Conservation (phyloP, 2,329 filamentous ascomycete species). For the Escovopsis sp. region DNA sequence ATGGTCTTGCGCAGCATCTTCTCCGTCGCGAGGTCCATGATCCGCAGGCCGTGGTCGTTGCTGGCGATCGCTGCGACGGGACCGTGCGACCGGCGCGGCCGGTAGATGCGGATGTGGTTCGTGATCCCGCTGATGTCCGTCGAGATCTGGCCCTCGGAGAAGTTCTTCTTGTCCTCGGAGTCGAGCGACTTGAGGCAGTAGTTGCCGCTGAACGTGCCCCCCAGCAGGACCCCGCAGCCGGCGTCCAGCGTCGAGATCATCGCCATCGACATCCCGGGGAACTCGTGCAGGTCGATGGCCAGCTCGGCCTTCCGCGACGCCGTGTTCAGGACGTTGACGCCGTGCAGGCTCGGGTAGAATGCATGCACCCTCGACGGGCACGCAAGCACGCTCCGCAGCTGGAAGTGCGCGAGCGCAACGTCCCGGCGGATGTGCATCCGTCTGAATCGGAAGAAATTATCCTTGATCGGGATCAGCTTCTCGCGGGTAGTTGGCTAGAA, state of each 20-base stretch:
- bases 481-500: constrained; percentile 10
- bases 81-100: constrained; percentile 33
- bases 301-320: constrained; percentile 29
- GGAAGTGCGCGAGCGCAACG: constrained; percentile 47
- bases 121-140: constrained; percentile 40
- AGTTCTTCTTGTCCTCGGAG: constrained; percentile 20
- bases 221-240: constrained; percentile 40
- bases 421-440: constrained; percentile 40
- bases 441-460: constrained; percentile 44
- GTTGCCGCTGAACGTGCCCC: constrained; percentile 43
- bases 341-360: constrained; percentile 39
- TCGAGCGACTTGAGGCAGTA: constrained; percentile 36
- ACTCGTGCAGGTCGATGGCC: constrained; percentile 29
- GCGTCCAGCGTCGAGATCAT: constrained; percentile 38
- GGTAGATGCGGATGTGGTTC: constrained; percentile 48
- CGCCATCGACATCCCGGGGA: constrained; percentile 18
- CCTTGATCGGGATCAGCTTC: constrained; percentile 20
- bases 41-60: constrained; percentile 45
- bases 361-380: constrained; percentile 38
- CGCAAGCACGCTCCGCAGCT: constrained; percentile 48
- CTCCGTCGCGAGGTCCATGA: constrained; percentile 44
- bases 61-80: constrained; percentile 47
- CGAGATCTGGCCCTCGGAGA: constrained; percentile 33
- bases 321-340: constrained; percentile 39
- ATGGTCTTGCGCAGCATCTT: constrained; percentile 36